Evolutionary conservation across 2,329 filamentous ascomycete genomes (phyloP).

Genomic region (Hypoxylon sp.): DNA sequence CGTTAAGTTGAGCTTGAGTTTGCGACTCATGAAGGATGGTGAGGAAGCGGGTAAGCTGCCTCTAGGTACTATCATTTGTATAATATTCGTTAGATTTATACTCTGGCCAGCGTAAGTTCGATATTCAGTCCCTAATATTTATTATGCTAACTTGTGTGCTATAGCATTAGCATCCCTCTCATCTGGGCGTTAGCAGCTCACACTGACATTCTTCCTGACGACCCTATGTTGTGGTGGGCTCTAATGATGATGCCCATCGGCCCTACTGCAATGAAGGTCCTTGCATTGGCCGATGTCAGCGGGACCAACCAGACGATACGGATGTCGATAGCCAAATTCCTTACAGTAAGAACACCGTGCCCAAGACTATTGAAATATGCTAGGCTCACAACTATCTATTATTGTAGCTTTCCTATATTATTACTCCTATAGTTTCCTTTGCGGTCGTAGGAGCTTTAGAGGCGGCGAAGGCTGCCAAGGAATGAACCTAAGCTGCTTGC

Average conservation of each 20-base stretch:
- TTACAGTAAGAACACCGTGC: constrained; percentile 36
- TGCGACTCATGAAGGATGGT: constrained; percentile 63
- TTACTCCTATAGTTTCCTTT: constrained; percentile 43
- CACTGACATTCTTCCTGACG: constrained; percentile 61
- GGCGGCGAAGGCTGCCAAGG: constrained; percentile 42
- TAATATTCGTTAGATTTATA: constrained; percentile 66
- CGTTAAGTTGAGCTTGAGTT: constrained; percentile 66
- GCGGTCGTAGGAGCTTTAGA: constrained; percentile 44
- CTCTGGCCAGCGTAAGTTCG: constrained; percentile 64
- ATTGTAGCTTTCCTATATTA: constrained; percentile 43
- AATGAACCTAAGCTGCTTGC: neutral
- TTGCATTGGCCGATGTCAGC: constrained; percentile 62
- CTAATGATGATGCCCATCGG: constrained; percentile 73
- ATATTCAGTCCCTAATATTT: neutral
- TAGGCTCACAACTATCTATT: constrained; percentile 18
- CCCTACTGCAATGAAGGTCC: constrained; percentile 68
- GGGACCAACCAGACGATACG: constrained; percentile 38
- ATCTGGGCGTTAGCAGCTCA: constrained; percentile 65
- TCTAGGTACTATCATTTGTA: constrained; percentile 60
- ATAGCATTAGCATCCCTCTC: constrained; percentile 62
- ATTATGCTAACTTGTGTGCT: constrained; percentile 24
- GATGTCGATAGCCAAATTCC: constrained; percentile 46
- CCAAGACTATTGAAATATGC: neutral
- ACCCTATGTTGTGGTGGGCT: constrained; percentile 71
- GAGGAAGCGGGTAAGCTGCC: constrained; percentile 59